Evolutionary conservation across 2,329 filamentous ascomycete genomes (phyloP).

Genomic region (Sclerotinia glacialis): DNA sequence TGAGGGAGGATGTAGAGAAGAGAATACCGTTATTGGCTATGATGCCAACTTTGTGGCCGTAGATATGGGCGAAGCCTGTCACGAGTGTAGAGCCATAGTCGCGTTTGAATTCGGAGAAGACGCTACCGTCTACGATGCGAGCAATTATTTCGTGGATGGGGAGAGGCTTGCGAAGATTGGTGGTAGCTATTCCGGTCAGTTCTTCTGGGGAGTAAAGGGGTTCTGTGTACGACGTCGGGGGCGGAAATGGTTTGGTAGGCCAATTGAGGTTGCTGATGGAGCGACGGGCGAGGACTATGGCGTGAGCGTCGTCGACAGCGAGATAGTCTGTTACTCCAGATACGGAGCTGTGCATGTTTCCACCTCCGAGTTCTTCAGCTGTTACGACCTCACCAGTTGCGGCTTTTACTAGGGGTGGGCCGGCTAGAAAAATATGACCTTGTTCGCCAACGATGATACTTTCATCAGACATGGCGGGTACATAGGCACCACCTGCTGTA

Average conservation of each 20-base stretch:
- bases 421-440: slow-evolving; percentile 96
- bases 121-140: slow-evolving; percentile 84
- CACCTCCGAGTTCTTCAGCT: slow-evolving; percentile 87
- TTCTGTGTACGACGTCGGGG: slow-evolving; percentile 58
- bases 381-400: slow-evolving; percentile 91
- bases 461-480: slow-evolving; percentile 96
- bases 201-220: slow-evolving; percentile 78
- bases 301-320: slow-evolving; percentile 90
- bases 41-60: slow-evolving; percentile 88
- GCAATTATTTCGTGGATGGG: slow-evolving; percentile 89
- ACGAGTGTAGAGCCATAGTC: slow-evolving; percentile 86
- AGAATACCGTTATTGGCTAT: slow-evolving; percentile 95
- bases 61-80: slow-evolving; percentile 86
- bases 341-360: slow-evolving; percentile 82
- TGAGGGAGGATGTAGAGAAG: slow-evolving; percentile 83
- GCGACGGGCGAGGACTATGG: slow-evolving; percentile 77
- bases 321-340: slow-evolving; percentile 95
- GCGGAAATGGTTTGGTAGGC: slow-evolving; percentile 51
- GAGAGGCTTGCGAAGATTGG: slow-evolving; percentile 82
- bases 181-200: slow-evolving; percentile 82
- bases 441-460: slow-evolving; percentile 94
- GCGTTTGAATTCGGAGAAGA: slow-evolving; percentile 92
- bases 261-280: slow-evolving; percentile 90
- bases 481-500: slow-evolving; percentile 92
- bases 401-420: slow-evolving; percentile 90